Evolutionary conservation across 129 eudicot genomes (phyloP).

Genomic region (Chrysanthemum lavandulifolium): DNA sequence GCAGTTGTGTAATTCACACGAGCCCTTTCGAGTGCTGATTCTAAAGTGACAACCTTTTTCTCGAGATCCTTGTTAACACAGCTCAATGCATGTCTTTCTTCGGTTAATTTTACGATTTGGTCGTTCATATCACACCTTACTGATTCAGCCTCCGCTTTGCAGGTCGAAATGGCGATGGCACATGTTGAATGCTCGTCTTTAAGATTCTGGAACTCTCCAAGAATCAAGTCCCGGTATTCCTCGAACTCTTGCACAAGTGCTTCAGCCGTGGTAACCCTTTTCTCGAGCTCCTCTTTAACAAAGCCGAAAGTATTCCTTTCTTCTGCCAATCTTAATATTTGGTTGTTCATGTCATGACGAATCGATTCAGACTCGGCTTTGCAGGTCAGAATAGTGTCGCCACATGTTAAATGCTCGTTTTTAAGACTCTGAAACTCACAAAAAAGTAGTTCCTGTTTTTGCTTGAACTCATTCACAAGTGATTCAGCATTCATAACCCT

Average conservation of each 20-base stretch:
- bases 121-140: slow-evolving; percentile 12
- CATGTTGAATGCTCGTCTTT: slow-evolving; percentile 28
- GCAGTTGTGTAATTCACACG: slow-evolving; percentile 87
- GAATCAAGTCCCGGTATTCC: slow-evolving; percentile 17
- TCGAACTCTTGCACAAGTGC: slow-evolving; percentile 14
- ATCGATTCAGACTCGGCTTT: slow-evolving; percentile 60
- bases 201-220: slow-evolving; percentile 12
- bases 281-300: slow-evolving; percentile 69
- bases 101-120: not conserved
- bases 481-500: slow-evolving; percentile 29
- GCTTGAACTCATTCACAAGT: slow-evolving; percentile 52
- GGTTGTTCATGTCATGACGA: slow-evolving; percentile 51
- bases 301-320: slow-evolving; percentile 55
- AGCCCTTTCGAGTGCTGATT: slow-evolving; percentile 77
- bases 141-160: slow-evolving; percentile 24
- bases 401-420: slow-evolving; percentile 72
- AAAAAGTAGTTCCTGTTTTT: slow-evolving; percentile 64
- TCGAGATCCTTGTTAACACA: slow-evolving; percentile 68
- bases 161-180: slow-evolving; percentile 14
- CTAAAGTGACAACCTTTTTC: slow-evolving; percentile 62
- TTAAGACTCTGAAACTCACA: slow-evolving; percentile 70
- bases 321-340: slow-evolving; percentile 41
- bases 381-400: slow-evolving; percentile 45
- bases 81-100: slow-evolving; percentile 36
- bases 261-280: slow-evolving; percentile 30